Percentiles rank a stretch among this genome's conserved stretches.
Conservation (phyloP, 2,329 filamentous ascomycete species). For the Immersiporthe knoxdaviesiana region DNA sequence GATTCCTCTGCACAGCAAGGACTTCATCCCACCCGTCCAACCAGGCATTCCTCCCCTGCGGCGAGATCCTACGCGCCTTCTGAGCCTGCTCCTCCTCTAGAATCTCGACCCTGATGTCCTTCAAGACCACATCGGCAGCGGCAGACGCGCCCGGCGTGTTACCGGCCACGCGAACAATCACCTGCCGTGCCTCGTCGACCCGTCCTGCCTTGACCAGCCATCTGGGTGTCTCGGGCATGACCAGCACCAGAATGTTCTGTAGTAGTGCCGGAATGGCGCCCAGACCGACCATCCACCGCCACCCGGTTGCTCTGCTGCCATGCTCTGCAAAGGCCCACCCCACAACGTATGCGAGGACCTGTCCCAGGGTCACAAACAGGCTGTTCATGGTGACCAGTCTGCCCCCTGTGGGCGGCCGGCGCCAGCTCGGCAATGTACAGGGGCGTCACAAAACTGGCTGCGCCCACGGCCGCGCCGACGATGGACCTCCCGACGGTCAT, state of each 20-base stretch:
- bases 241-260: conserved; percentile 69
- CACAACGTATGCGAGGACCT: conserved; percentile 84
- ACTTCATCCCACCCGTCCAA: conserved; percentile 57
- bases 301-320: conserved; percentile 60
- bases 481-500: conserved; percentile 73
- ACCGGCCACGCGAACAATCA: conserved; percentile 69
- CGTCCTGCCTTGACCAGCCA: conserved; percentile 77
- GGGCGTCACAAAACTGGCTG: conserved; percentile 80
- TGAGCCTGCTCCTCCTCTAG: conserved; percentile 64
- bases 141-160: conserved; percentile 41
- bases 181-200: conserved; percentile 61
- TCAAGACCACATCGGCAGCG: conserved; percentile 63
- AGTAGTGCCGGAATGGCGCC: conserved; percentile 76
- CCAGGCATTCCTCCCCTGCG: conserved; percentile 38
- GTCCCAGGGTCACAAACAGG: conserved; percentile 83
- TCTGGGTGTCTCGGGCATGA: conserved; percentile 86
- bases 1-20: conserved; percentile 62
- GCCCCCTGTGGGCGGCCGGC: conserved; percentile 74
- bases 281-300: conserved; percentile 91
- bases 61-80: conserved; percentile 48
- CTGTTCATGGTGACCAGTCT: conserved; percentile 80
- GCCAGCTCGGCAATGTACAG: conserved; percentile 88
- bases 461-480: conserved; percentile 74
- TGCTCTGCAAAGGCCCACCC: conserved; percentile 74
- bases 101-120: conserved; percentile 74